Conservation (phyloP, 805 yeast genomes). For the Starmerella gropengiesseri region DNA sequence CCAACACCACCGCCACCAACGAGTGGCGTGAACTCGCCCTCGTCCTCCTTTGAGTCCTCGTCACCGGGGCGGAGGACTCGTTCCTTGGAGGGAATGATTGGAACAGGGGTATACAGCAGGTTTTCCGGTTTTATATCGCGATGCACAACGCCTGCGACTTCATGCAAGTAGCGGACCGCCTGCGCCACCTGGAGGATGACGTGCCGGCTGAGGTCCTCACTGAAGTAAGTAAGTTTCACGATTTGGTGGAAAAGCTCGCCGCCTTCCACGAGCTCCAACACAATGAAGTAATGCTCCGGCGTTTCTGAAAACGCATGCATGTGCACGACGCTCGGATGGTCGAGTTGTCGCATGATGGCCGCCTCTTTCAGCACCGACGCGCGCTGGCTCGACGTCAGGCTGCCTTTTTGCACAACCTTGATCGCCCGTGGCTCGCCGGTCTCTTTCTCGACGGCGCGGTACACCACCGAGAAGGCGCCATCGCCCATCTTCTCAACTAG, state of each 20-base stretch:
- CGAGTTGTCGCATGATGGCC: slow-evolving; percentile 53
- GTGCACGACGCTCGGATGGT: slow-evolving; percentile 51
- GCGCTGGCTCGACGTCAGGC: slow-evolving; percentile 33
- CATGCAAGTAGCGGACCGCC: slow-evolving; percentile 61
- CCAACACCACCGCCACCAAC: slow-evolving; percentile 94
- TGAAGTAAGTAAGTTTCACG: slow-evolving; percentile 63
- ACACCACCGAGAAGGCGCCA: slow-evolving; percentile 87
- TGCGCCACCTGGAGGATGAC: slow-evolving; percentile 61
- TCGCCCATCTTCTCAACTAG: slow-evolving; percentile 38
- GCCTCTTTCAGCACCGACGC: slow-evolving; percentile 53
- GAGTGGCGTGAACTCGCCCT: slow-evolving; percentile 70
- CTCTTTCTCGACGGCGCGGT: slow-evolving; percentile 47
- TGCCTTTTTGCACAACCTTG: slow-evolving; percentile 57
- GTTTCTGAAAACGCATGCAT: slow-evolving; percentile 46
- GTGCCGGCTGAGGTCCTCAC: slow-evolving; percentile 62
- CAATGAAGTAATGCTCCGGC: slow-evolving; percentile 44
- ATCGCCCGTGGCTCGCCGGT: slow-evolving; percentile 50
- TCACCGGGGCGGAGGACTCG: slow-evolving; percentile 32
- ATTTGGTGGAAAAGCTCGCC: slow-evolving; percentile 76
- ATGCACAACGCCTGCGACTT: slow-evolving; percentile 61
- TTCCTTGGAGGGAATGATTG: slow-evolving; percentile 32
- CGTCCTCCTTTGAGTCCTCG: slow-evolving; percentile 53
- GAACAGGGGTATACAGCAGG: slow-evolving; percentile 49
- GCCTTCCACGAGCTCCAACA: slow-evolving; percentile 60
- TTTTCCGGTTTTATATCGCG: slow-evolving; percentile 79